These are phyloP conservation scores for Polygonum maritimum DNA, from an alignment of 148 eudicot species.

Conservation along the genomic window DNA sequence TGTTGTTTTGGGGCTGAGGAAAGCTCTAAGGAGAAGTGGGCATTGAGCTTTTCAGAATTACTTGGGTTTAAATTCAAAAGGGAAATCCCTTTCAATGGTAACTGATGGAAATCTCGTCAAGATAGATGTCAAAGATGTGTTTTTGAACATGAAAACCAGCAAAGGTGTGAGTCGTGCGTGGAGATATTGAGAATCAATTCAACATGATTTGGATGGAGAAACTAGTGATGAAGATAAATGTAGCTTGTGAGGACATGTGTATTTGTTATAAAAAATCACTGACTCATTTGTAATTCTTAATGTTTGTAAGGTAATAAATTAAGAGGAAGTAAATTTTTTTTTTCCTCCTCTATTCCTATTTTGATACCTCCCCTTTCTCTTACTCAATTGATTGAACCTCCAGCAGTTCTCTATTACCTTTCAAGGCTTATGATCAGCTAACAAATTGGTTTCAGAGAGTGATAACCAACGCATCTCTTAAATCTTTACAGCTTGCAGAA, in stretches of 20 bases:
- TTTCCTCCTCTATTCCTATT: not conserved
- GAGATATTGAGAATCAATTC: too few relatives aligned
- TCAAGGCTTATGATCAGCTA: too few relatives aligned
- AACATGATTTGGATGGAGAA: not conserved
- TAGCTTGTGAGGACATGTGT: not conserved
- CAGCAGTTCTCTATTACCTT: too few relatives aligned
- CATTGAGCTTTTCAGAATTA: not conserved
- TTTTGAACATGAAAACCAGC: not conserved
- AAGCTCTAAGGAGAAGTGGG: not conserved
- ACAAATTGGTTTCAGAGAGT: too few relatives aligned
- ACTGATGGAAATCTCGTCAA: not conserved
- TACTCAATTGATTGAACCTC: too few relatives aligned
- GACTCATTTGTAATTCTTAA: not conserved
- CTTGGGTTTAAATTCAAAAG: not conserved
- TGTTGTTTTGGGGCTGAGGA: constrained; percentile 7
- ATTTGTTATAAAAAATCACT: not conserved
- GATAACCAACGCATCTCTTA: too few relatives aligned
- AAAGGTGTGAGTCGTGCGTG: not conserved
- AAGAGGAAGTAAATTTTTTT: not conserved
- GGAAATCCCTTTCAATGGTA: not conserved
- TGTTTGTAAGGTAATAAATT: not conserved
- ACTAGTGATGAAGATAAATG: not conserved
- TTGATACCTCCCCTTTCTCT: too few relatives aligned
- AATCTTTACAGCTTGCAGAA: too few relatives aligned
- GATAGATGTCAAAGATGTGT: not conserved